These are phyloP conservation scores for Martensiomyces pterosporus DNA, from an alignment of 192 early-diverging fungal species.

Conservation along the genomic window DNA sequence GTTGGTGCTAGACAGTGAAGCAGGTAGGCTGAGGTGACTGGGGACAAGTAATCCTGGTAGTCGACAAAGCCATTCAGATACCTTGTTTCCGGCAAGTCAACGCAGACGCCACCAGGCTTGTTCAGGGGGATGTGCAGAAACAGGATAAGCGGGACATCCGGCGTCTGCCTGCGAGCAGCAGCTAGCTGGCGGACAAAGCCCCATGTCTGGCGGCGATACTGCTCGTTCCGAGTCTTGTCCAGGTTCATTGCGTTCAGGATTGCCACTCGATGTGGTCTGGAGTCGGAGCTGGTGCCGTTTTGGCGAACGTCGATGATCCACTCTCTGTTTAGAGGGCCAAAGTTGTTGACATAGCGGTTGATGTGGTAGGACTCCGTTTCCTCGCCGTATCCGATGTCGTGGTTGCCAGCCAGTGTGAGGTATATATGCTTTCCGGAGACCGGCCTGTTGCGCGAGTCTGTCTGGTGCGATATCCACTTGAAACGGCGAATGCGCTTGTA, in stretches of 20 bases:
- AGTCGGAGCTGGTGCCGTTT: neutral
- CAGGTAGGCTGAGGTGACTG: slow-evolving; percentile 53
- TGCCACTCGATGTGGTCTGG: slow-evolving; percentile 24
- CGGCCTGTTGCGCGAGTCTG: slow-evolving; percentile 14
- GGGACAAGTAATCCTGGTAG: slow-evolving; percentile 60
- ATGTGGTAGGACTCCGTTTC: slow-evolving; percentile 53
- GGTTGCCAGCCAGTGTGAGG: slow-evolving; percentile 59
- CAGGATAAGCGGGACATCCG: slow-evolving; percentile 49
- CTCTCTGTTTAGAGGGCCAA: slow-evolving; percentile 53
- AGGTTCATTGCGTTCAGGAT: slow-evolving; percentile 48
- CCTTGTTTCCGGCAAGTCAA: slow-evolving; percentile 38
- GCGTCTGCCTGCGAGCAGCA: slow-evolving; percentile 17
- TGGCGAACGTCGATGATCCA: slow-evolving; percentile 17
- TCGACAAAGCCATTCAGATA: slow-evolving; percentile 47
- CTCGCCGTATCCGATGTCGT: slow-evolving; percentile 63
- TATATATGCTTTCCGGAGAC: slow-evolving; percentile 16
- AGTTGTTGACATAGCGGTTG: slow-evolving; percentile 52
- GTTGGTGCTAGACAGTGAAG: slow-evolving; percentile 54
- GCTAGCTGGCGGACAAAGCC: slow-evolving; percentile 46
- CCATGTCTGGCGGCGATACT: slow-evolving; percentile 56
- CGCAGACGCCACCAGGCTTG: slow-evolving; percentile 56
- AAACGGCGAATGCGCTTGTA: slow-evolving; percentile 52
- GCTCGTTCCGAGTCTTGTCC: slow-evolving; percentile 32
- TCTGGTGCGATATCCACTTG: slow-evolving; percentile 53
- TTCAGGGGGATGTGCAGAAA: slow-evolving; percentile 60